phyloP scores from a whole-genome alignment of 2,329 filamentous ascomycete genomes.

The Graphilbum fragrans region DNA sequence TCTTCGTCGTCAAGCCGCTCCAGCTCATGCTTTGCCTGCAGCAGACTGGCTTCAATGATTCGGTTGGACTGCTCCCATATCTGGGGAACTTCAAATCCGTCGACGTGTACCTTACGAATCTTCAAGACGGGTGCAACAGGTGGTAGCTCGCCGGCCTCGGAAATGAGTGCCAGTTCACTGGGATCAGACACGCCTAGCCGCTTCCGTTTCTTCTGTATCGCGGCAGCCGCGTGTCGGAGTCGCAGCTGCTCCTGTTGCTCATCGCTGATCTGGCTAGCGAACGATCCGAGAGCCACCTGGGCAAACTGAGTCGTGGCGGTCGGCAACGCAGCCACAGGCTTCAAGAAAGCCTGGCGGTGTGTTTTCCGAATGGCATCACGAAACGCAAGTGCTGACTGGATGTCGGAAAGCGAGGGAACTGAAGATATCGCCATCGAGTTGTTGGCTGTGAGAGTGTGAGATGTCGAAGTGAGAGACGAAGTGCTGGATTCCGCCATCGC shows the following conservation, averaged over 20 bases:
- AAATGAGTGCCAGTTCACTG: too few relatives aligned
- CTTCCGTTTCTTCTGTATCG: slow-evolving; percentile 62
- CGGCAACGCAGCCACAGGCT: slow-evolving; percentile 55
- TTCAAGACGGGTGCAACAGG: slow-evolving; percentile 45
- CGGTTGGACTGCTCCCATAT: slow-evolving; percentile 89
- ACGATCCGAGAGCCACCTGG: slow-evolving; percentile 69
- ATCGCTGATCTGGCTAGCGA: slow-evolving; percentile 62
- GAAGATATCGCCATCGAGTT: slow-evolving; percentile 11
- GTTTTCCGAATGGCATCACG: slow-evolving; percentile 46
- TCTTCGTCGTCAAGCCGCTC: slow-evolving; percentile 38
- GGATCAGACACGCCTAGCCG: slow-evolving; percentile 19
- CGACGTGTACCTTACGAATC: slow-evolving; percentile 69
- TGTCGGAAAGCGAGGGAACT: slow-evolving; percentile 15
- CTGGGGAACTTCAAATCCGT: slow-evolving; percentile 79
- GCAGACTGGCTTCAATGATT: slow-evolving; percentile 52
- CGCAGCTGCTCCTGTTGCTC: slow-evolving; percentile 58
- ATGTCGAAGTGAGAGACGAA: slow-evolving; percentile 50
- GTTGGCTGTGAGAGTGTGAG: slow-evolving; percentile 34
- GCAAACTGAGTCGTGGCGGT: slow-evolving; percentile 59
- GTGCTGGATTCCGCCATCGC: slow-evolving; percentile 30
- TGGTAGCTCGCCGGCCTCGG: slow-evolving; percentile 17
- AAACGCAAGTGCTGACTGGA: slow-evolving; percentile 23
- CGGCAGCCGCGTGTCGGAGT: slow-evolving; percentile 23
- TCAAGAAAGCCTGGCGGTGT: slow-evolving; percentile 64
- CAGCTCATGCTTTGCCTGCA: slow-evolving; percentile 33